phyloP scores from a whole-genome alignment of 2,329 filamentous ascomycete genomes.

The Metarhizium brunneum region DNA sequence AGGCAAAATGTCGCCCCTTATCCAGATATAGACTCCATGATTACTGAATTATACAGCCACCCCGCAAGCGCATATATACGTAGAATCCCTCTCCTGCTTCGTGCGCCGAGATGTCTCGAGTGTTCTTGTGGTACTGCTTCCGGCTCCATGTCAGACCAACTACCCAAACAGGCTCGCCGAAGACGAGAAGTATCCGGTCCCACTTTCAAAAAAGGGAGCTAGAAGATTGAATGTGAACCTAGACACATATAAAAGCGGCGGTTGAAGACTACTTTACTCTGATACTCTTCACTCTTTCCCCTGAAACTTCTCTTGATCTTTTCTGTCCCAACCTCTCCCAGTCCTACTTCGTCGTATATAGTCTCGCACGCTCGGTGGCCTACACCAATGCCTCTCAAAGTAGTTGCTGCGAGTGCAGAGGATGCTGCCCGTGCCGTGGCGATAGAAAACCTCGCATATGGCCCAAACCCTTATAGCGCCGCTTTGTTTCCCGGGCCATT shows the following conservation, averaged over 20 bases:
- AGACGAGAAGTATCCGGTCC: neutral
- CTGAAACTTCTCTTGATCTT: neutral
- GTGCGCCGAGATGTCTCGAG: neutral
- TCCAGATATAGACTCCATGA: neutral
- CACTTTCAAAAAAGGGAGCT: neutral
- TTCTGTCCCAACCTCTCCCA: neutral
- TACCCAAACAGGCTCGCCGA: slow-evolving; percentile 15
- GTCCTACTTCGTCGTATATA: neutral
- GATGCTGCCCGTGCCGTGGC: slow-evolving; percentile 26
- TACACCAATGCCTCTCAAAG: slow-evolving; percentile 26
- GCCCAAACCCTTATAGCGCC: slow-evolving; percentile 17
- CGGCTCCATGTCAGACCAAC: neutral
- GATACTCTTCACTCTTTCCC: neutral
- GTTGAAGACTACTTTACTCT: neutral
- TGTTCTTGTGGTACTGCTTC: neutral
- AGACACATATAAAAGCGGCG: too few species aligned
- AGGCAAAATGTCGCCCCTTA: too few species aligned
- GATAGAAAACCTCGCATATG: slow-evolving; percentile 30
- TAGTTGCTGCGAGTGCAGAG: slow-evolving; percentile 22
- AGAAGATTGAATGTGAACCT: too few species aligned
- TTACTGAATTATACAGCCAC: neutral
- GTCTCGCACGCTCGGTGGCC: neutral
- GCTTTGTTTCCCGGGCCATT: slow-evolving; percentile 23
- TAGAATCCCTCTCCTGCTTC: neutral
- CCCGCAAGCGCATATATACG: neutral